Evolutionary conservation across 1,139 yeast species (phyloP), one percentile per base, ranked within the genome.

Genomic region (Geotrichum cucujoidarum): DNA sequence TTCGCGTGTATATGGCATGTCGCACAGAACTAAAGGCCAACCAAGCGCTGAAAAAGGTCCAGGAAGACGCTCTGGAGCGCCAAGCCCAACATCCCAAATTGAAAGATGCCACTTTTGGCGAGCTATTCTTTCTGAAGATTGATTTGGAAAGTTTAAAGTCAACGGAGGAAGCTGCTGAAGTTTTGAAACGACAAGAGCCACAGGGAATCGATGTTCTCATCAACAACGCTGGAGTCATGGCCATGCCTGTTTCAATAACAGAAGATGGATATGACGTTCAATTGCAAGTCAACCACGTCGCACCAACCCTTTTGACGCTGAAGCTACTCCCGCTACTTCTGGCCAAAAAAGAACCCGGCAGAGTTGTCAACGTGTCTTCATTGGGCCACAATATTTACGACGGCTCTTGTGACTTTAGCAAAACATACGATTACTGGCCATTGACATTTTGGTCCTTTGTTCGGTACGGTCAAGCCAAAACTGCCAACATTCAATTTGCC

Each of bases 221-320:
- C 32, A 80, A 86, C 58, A 88, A 87, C 62, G 94, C 95, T 0
- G 95, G 95, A 1, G 80, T 84, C 2, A 82, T 85, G 81, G 94
- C 85, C 1, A 69, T 81, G 13, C 95, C 95, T 0, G 78, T 71
- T 60, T 71, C 76, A 14, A 57, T 70, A 25, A 84, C 95, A 0
- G 67, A 66, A 22, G 95, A 88, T 60, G 81, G 81, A 4, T 84
- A 83, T 60, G 96, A 89, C 62, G 74, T 85, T 27, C 95, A 86
- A 60, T 67, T 85, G 51, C 95, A 86, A 60, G 82, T 90, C 3
- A 86, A 86, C 63, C 87, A 81, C 60, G 69, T 88, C 6, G 76
- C 94, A 0, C 95, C 89, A 40, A 84, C 83, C 54, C 66, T 87
- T 18, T 69, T 88, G 33, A 80, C 94, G 0, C 76, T 82, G 50